These are phyloP conservation scores for Daldinia concentrica DNA, from an alignment of 495 filamentous ascomycete species.

Conservation along the genomic window DNA sequence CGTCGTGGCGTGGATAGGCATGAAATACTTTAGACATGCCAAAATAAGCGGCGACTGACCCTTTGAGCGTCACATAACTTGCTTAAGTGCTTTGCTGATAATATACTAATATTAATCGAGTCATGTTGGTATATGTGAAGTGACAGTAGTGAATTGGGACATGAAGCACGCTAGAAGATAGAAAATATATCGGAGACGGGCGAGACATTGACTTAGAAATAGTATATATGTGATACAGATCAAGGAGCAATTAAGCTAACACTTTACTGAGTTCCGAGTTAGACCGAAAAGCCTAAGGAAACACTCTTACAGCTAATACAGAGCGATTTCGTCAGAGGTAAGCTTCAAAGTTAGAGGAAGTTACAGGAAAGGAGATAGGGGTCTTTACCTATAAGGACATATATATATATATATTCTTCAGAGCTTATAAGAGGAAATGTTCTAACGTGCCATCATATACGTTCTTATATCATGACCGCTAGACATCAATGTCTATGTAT, in stretches of 20 bases:
- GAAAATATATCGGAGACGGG: background rate
- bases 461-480: background rate
- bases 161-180: background rate
- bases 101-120: conserved; percentile 6
- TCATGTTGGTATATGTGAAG: background rate
- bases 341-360: background rate
- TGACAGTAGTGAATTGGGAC: background rate
- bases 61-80: background rate
- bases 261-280: background rate
- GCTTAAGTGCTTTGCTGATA: background rate
- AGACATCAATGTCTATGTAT: background rate
- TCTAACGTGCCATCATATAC: background rate
- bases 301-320: background rate
- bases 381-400: background rate
- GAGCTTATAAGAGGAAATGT: background rate
- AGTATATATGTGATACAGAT: background rate
- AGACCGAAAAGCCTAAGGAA: too few relatives aligned
- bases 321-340: background rate
- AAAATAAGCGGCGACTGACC: conserved; percentile 71
- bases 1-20: conserved; percentile 93
- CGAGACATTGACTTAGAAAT: conserved; percentile 5
- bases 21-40: conserved; percentile 99
- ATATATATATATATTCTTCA: too few relatives aligned
- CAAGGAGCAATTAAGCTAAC: background rate
- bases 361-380: background rate